These are phyloP conservation scores for Aspergillus nidulans DNA, from an alignment of 495 filamentous ascomycete species.

Conservation along the genomic window DNA sequence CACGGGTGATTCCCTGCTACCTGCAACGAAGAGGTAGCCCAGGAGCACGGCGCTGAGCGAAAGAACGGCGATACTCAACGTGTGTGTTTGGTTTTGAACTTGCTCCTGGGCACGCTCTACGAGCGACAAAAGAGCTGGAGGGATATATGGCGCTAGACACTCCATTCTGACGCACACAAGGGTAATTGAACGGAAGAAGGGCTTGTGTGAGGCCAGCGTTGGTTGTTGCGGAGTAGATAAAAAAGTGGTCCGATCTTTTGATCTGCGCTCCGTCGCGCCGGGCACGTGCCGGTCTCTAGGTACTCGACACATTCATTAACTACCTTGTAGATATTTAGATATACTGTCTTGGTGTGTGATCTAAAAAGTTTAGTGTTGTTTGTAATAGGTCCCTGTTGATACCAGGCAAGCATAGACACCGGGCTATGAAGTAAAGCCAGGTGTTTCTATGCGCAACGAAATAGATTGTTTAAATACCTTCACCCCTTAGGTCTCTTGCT, in stretches of 20 bases:
- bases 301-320: too few relatives aligned
- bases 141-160: constrained; percentile 22
- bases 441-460: too few relatives aligned
- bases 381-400: too few relatives aligned
- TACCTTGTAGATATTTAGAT: too few relatives aligned
- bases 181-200: constrained; percentile 12
- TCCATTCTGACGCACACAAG: constrained; percentile 25
- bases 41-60: constrained; percentile 34
- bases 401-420: background rate
- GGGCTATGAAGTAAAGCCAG: background rate
- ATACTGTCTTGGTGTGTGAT: too few relatives aligned
- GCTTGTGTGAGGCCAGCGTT: constrained; percentile 13
- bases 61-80: constrained; percentile 27
- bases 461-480: background rate
- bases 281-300: constrained; percentile 13
- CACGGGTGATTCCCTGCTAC: constrained; percentile 46
- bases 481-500: background rate
- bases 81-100: constrained; percentile 17
- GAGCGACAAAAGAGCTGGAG: constrained; percentile 22
- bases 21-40: constrained; percentile 32
- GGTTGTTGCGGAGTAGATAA: background rate
- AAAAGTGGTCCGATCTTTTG: constrained; percentile 24
- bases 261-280: constrained; percentile 17
- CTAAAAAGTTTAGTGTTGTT: too few relatives aligned
- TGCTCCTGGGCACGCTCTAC: constrained; percentile 21